A percentile compares a stretch with the other conserved stretches of the same genome.
Conservation (phyloP, 73 alveolate genomes). For the Tetrahymena elliotti region DNA sequence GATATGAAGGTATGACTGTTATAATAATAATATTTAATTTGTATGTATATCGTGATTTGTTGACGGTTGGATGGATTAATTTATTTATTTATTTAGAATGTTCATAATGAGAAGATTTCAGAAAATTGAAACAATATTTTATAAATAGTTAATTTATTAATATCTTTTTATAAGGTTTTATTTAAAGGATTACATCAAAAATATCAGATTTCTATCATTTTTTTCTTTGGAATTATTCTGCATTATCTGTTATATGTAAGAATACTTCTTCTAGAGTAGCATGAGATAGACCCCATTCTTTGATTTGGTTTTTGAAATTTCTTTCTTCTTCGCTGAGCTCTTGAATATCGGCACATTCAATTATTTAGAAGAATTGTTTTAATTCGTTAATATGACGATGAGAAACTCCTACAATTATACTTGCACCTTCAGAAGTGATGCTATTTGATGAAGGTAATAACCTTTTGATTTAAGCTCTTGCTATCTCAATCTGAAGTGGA, state of each 20-base stretch:
- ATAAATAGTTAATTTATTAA: too few species aligned
- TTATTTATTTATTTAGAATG: neutral
- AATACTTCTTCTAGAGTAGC: slow-evolving; percentile 88
- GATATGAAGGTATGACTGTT: neutral
- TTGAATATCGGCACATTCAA: slow-evolving; percentile 8
- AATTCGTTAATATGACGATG: slow-evolving; percentile 43
- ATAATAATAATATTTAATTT: too few species aligned
- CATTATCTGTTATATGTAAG: slow-evolving; percentile 67
- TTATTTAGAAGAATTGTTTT: slow-evolving; percentile 37
- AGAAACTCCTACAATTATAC: slow-evolving; percentile 36
- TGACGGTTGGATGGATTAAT: too few species aligned
- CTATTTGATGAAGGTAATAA: slow-evolving; percentile 70
- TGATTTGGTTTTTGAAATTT: slow-evolving; percentile 41
- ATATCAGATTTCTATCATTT: too few species aligned
- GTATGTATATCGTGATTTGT: neutral
- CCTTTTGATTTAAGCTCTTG: slow-evolving; percentile 43
- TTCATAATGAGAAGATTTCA: neutral
- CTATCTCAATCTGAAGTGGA: slow-evolving; percentile 26
- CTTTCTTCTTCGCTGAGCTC: neutral
- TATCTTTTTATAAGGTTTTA: too few species aligned
- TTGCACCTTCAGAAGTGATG: slow-evolving; percentile 41
- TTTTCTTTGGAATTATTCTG: slow-evolving; percentile 14
- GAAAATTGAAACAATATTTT: neutral
- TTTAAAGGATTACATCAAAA: too few species aligned
- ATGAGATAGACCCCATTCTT: slow-evolving; percentile 79